Conservation (phyloP, 139 green algal species). For the Gonium pectorale region DNA sequence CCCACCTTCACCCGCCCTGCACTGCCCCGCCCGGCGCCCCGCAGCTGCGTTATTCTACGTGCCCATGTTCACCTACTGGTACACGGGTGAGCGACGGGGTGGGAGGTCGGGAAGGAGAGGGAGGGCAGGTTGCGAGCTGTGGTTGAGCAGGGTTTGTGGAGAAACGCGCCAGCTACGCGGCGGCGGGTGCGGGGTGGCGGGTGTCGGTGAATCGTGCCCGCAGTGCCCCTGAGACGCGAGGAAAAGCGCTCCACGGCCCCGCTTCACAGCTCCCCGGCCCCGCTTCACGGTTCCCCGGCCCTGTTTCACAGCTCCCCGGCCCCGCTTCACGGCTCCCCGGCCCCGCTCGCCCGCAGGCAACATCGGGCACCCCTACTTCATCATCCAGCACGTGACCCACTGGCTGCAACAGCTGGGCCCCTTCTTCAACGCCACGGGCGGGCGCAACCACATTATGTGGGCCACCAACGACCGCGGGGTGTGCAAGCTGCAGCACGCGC, state of each 20-base stretch:
- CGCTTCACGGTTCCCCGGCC: no score
- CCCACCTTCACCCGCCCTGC: no score
- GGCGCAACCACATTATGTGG: constrained; percentile 39
- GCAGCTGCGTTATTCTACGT: constrained; percentile 31
- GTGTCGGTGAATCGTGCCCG: no score
- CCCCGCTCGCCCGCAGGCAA: constrained; percentile 9
- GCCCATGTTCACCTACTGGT: constrained; percentile 40
- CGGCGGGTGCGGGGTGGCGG: no score
- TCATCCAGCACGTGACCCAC: constrained; percentile 24
- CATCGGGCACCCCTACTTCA: background rate
- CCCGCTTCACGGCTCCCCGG: no score
- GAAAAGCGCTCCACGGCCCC: no score
- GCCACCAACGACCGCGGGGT: constrained; percentile 32
- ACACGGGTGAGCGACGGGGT: constrained; percentile 1
- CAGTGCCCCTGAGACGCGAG: no score
- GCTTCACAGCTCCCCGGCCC: no score
- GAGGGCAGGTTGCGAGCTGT: background rate
- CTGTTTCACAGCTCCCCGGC: no score
- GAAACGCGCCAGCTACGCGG: no score
- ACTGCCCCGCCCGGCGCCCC: no score
- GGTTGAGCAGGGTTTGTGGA: no score
- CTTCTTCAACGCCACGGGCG: constrained; percentile 22
- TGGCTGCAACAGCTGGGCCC: background rate
- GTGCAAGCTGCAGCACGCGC: constrained; percentile 23
- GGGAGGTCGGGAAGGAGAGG: background rate